Conservation (phyloP, 495 filamentous ascomycete species). For the Immersiella caudata region DNA sequence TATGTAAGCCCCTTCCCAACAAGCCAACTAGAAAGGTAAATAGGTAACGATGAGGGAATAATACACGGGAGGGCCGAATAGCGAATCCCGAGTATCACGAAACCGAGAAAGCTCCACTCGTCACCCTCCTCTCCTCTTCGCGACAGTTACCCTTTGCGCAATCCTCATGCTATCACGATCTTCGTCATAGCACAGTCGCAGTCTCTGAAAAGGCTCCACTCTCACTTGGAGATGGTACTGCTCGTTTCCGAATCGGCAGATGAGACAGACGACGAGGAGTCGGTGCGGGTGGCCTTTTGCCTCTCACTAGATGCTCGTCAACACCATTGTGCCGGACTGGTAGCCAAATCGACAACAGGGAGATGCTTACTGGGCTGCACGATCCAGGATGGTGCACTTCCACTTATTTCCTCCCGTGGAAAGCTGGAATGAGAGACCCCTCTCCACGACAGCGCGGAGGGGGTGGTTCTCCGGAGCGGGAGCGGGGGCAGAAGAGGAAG, state of each 20-base stretch:
- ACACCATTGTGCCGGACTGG: neutral
- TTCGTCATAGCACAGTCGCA: neutral
- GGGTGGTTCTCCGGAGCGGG: constrained; percentile 23
- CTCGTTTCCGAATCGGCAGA: constrained; percentile 33
- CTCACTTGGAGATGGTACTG: constrained; percentile 33
- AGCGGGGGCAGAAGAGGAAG: constrained; percentile 22
- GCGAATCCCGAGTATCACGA: neutral
- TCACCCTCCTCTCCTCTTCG: neutral
- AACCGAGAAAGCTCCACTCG: neutral
- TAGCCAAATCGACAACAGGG: neutral
- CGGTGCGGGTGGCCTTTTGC: constrained; percentile 26
- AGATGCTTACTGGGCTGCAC: constrained; percentile 44
- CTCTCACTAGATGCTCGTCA: constrained; percentile 39
- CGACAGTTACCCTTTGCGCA: neutral
- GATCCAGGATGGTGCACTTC: constrained; percentile 47
- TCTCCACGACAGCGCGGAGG: constrained; percentile 40
- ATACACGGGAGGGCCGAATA: neutral
- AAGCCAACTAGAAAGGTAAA: neutral
- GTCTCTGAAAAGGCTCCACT: neutral
- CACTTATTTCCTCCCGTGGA: constrained; percentile 43
- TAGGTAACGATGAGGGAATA: neutral
- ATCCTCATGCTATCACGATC: neutral
- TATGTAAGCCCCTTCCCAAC: neutral
- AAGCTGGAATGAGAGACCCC: constrained; percentile 48
- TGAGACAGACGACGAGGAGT: constrained; percentile 33